Evolutionary conservation across 2,329 filamentous ascomycete genomes (phyloP).

Genomic region (Gliomastix tumulicola): DNA sequence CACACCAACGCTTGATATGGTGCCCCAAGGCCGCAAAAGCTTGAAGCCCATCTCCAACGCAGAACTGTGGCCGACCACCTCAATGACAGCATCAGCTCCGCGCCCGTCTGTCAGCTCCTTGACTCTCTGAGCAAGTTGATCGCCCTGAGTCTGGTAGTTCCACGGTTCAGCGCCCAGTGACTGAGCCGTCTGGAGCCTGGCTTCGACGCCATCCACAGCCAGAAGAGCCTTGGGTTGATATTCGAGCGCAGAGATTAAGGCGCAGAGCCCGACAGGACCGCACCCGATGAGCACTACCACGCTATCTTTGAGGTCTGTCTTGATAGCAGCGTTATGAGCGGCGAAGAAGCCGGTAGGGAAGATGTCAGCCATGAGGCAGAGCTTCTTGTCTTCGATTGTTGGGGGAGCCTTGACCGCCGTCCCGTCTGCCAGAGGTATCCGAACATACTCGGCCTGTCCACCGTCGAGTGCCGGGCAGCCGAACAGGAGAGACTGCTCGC

Average conservation of each 20-base stretch:
- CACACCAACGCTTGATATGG: constrained; percentile 69
- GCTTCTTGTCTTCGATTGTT: constrained; percentile 47
- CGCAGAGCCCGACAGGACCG: constrained; percentile 79
- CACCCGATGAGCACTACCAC: constrained; percentile 79
- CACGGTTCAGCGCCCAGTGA: constrained; percentile 74
- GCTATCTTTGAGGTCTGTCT: constrained; percentile 36
- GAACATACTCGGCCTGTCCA: constrained; percentile 75
- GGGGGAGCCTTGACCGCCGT: constrained; percentile 5
- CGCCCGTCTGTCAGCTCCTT: constrained; percentile 70
- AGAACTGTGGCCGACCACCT: constrained; percentile 65
- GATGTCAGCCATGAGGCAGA: constrained; percentile 89
- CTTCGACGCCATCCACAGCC: constrained; percentile 72
- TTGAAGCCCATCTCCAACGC: constrained; percentile 67
- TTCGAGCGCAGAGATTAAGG: constrained; percentile 58
- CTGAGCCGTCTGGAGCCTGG: constrained; percentile 65
- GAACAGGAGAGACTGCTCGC: constrained; percentile 62
- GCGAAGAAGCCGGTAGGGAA: constrained; percentile 86
- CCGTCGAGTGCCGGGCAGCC: constrained; percentile 65
- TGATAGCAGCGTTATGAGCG: constrained; percentile 58
- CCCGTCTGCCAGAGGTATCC: constrained; percentile 64
- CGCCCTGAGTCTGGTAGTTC: constrained; percentile 59
- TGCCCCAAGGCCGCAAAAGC: constrained; percentile 63
- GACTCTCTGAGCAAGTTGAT: constrained; percentile 60
- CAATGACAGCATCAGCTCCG: constrained; percentile 79
- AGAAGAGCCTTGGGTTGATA: constrained; percentile 64